These are phyloP conservation scores for Phaeolepiota aurea DNA, from an alignment of 768 basidiomycete genomes.

Conservation along the genomic window DNA sequence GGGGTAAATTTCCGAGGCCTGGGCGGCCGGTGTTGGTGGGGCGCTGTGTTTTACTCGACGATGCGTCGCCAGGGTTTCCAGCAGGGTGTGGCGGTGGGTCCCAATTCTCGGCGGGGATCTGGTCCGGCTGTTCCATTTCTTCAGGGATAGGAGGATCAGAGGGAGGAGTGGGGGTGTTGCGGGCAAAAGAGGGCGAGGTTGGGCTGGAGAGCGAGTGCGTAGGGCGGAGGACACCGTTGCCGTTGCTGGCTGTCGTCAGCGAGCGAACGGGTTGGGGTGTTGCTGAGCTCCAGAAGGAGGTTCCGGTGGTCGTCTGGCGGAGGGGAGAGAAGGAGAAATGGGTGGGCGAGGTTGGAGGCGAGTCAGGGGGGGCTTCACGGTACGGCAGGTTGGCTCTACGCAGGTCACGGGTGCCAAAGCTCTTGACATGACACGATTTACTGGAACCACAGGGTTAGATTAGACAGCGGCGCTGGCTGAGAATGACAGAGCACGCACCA, in stretches of 20 bases:
- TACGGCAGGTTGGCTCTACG: slow-evolving; percentile 64
- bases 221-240: slow-evolving; percentile 9
- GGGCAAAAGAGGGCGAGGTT: slow-evolving; percentile 22
- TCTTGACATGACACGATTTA: slow-evolving; percentile 75
- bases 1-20: slow-evolving; percentile 37
- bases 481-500: slow-evolving; percentile 34
- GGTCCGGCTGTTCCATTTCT: slow-evolving; percentile 13
- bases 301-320: slow-evolving; percentile 6
- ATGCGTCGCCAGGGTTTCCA: neutral
- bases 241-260: slow-evolving; percentile 10
- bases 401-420: slow-evolving; percentile 70
- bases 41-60: neutral
- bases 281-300: neutral
- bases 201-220: slow-evolving; percentile 22
- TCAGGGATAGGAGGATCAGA: slow-evolving; percentile 7
- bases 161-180: slow-evolving; percentile 5
- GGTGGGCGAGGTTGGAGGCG: slow-evolving; percentile 20
- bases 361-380: slow-evolving; percentile 21
- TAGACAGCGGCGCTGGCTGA: too few species aligned
- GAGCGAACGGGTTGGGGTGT: slow-evolving; percentile 5
- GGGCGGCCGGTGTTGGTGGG: slow-evolving; percentile 39
- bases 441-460: slow-evolving; percentile 30
- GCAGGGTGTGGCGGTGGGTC: neutral
- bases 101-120: slow-evolving; percentile 2
- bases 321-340: slow-evolving; percentile 19